Evolutionary conservation across 441 rosid species (phyloP), one percentile per base, ranked within the genome.

Genomic region (Populus tomentosa): DNA sequence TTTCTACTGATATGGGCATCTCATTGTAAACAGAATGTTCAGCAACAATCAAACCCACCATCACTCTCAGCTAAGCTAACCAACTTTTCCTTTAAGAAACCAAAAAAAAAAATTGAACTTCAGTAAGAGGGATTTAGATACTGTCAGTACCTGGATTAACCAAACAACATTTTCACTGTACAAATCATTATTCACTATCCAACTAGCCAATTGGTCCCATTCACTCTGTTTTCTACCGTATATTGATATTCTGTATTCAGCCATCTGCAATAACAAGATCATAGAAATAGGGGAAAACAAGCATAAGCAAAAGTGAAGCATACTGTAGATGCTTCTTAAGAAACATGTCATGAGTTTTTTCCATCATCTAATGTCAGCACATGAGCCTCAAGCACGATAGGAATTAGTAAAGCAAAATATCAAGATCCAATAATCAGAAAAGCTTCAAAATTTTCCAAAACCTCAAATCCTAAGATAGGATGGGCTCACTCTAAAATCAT

Each of bases 141-240:
- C 6, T 28, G 78, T 8, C 7, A 8, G 36, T 84, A 94, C 99
- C 99, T 96, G 99, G 82, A 96, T 96, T 76, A 96, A 89, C 99
- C 99, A 96, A 72, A 96, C 98, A 84, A 94, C 98, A 78, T 94
- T 94, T 87, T 91, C 96, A 78, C 95, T 92, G 88, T 96, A 96
- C 80, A 96, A 83, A 67, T 94, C 98, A 83, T 94, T 96, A 88
- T 96, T 96, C 82, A 96, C 97, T 78, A 96, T 94, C 99, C 99
- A 96, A 87, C 98, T 92, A 73, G 99, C 99, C 81, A 94, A 61
- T 81, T 96, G 98, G 77, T 96, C 99, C 99, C 99, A 96, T 79
- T 96, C 98, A 76, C 98, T 94, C 90, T 92, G 94, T 87, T 96
- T 96, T 86, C 99, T 86, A 61, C 99, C 99, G 64, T 96, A 94